Evolutionary conservation across 371 early-diverging fungal genomes (phyloP).

Genomic region (Rhizopus stolonifer): DNA sequence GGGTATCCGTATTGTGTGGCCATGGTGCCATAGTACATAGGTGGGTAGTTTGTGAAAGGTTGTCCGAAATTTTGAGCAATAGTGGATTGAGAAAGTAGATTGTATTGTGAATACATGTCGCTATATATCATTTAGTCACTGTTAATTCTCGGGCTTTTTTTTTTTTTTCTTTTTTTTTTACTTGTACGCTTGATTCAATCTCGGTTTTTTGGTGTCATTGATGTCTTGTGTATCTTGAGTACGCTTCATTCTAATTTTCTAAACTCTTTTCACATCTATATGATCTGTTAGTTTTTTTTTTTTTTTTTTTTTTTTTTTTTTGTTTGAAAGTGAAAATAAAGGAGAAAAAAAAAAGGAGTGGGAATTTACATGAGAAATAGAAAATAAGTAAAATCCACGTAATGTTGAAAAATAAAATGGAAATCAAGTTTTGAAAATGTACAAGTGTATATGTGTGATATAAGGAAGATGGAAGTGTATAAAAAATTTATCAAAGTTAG

Average conservation of each 20-base stretch:
- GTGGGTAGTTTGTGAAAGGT: constrained; percentile 17
- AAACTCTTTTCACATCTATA: neutral
- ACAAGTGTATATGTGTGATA: neutral
- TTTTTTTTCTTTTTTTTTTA: neutral
- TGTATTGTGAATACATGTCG: constrained; percentile 32
- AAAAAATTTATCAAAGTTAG: neutral
- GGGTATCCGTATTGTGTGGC: constrained; percentile 10
- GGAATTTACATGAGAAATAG: neutral
- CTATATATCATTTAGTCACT: constrained; percentile 8
- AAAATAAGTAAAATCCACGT: constrained; percentile 1
- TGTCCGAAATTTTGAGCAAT: constrained; percentile 15
- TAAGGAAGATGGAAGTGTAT: neutral
- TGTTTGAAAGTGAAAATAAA: no score
- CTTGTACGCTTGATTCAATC: constrained; percentile 11
- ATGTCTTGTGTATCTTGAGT: constrained; percentile 12
- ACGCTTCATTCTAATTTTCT: constrained; percentile 15
- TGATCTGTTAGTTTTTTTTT: no score
- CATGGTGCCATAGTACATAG: constrained; percentile 11
- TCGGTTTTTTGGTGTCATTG: constrained; percentile 6
- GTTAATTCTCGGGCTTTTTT: constrained; percentile 1
- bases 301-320: no score
- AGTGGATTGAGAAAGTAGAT: constrained; percentile 17
- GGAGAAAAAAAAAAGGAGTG: neutral
- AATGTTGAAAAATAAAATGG: neutral
- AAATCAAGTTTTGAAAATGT: neutral